Percentiles rank a stretch among this genome's conserved stretches.
Conservation (phyloP, 306 rosid species). For the Lathyrus sativus region DNA sequence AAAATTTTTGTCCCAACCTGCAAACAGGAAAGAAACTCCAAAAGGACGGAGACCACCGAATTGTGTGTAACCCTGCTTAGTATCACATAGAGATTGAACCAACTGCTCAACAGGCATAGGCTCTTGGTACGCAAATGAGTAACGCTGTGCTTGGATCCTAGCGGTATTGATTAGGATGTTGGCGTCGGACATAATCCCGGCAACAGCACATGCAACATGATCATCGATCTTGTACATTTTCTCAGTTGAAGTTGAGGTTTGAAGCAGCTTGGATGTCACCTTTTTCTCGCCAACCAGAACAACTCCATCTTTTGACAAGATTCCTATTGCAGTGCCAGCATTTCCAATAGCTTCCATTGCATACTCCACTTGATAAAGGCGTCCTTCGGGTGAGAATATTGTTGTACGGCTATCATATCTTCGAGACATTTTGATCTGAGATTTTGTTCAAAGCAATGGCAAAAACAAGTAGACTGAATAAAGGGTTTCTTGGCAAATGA, state of each 20-base stretch:
- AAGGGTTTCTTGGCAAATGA: not conserved
- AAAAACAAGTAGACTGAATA: constrained; percentile 23
- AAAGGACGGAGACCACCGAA: constrained; percentile 57
- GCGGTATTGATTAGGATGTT: constrained; percentile 58
- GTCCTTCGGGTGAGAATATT: constrained; percentile 59
- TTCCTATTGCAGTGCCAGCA: constrained; percentile 59
- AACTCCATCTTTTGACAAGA: constrained; percentile 56
- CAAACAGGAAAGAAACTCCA: constrained; percentile 57
- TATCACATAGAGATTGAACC: constrained; percentile 58
- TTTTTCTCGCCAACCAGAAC: constrained; percentile 58
- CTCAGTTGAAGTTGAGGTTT: constrained; percentile 56
- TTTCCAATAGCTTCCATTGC: constrained; percentile 63
- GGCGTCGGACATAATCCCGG: constrained; percentile 60
- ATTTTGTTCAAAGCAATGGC: constrained; percentile 29
- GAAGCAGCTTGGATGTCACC: constrained; percentile 58
- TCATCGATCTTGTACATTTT: constrained; percentile 62
- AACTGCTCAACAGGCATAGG: constrained; percentile 60
- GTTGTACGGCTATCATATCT: constrained; percentile 62
- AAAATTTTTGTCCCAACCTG: constrained; percentile 59
- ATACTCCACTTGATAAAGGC: constrained; percentile 58
- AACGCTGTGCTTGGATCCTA: constrained; percentile 58
- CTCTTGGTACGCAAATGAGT: constrained; percentile 53
- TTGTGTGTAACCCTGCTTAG: constrained; percentile 59
- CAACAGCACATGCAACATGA: constrained; percentile 58
- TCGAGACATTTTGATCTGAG: constrained; percentile 48